Conservation (phyloP, 1,284 basidiomycete species). For the Coniophora puteana region DNA sequence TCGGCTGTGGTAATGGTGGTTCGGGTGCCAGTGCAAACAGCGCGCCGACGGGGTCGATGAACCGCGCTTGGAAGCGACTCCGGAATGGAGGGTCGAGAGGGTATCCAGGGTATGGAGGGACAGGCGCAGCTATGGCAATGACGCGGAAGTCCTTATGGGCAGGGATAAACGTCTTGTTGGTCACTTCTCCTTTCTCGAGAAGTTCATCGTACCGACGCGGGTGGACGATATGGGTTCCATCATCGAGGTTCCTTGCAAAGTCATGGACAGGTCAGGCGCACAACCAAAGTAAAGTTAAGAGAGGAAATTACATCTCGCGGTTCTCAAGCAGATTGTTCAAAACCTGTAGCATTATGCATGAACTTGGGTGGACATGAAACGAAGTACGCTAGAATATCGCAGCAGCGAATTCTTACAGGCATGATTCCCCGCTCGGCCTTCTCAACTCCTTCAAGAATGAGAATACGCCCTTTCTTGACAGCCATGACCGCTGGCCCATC, state of each 20-base stretch:
- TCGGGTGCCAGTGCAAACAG: conserved; percentile 39
- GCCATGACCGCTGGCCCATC: conserved; percentile 64
- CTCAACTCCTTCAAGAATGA: conserved; percentile 67
- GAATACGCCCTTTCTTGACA: conserved; percentile 60
- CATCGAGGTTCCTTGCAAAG: conserved; percentile 53
- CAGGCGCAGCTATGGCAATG: conserved; percentile 62
- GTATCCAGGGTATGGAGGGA: conserved; percentile 63
- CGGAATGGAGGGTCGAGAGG: conserved; percentile 67
- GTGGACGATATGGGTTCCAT: conserved; percentile 71
- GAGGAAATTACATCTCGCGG: conserved; percentile 51
- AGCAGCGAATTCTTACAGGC: conserved; percentile 37
- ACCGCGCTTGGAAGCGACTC: conserved; percentile 65
- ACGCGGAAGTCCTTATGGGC: conserved; percentile 63
- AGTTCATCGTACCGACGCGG: conserved; percentile 53
- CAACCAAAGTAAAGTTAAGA: background rate
- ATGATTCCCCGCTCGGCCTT: conserved; percentile 65
- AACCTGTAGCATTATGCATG: conserved; percentile 33
- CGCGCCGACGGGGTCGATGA: conserved; percentile 56
- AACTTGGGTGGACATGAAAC: conserved; percentile 1
- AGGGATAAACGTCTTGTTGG: conserved; percentile 46
- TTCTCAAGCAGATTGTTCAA: conserved; percentile 67
- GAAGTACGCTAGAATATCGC: conserved; percentile 1
- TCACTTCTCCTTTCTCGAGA: conserved; percentile 26
- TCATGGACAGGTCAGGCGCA: background rate
- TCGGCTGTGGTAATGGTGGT: conserved; percentile 8